phyloP scores from a whole-genome alignment of 2,329 filamentous ascomycete species.

The Scleromitrula shiraiana region DNA sequence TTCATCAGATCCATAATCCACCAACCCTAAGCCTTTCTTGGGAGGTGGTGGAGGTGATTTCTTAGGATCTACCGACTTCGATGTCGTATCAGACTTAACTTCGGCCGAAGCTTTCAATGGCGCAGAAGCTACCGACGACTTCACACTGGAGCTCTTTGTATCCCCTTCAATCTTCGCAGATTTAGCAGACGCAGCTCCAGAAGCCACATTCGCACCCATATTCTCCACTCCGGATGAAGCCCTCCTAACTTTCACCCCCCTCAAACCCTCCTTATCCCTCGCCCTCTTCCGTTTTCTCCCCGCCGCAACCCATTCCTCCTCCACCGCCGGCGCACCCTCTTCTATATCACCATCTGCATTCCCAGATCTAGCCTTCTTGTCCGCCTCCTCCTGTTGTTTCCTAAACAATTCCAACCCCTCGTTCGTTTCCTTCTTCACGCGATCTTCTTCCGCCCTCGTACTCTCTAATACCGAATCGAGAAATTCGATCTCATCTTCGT shows the following conservation, averaged over 20 bases:
- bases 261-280: constrained; percentile 32
- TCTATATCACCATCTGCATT: constrained; percentile 12
- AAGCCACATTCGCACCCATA: not conserved
- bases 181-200: constrained; percentile 4
- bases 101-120: not conserved
- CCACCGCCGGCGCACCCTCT: constrained; percentile 17
- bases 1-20: constrained; percentile 50
- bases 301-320: constrained; percentile 31
- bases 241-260: constrained; percentile 28
- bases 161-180: not conserved
- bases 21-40: constrained; percentile 34
- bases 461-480: constrained; percentile 50
- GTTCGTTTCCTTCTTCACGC: constrained; percentile 46
- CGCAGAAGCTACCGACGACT: not conserved
- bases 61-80: constrained; percentile 6
- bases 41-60: constrained; percentile 16
- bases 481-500: constrained; percentile 74
- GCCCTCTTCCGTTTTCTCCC: constrained; percentile 34
- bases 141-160: not conserved
- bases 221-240: constrained; percentile 19
- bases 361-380: constrained; percentile 24
- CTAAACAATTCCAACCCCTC: constrained; percentile 49
- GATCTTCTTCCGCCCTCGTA: constrained; percentile 46
- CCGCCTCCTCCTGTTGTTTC: constrained; percentile 37
- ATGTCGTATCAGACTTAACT: not conserved